phyloP scores from a whole-genome alignment of 1,284 basidiomycete species.

The Fomitiporia mediterranea region DNA sequence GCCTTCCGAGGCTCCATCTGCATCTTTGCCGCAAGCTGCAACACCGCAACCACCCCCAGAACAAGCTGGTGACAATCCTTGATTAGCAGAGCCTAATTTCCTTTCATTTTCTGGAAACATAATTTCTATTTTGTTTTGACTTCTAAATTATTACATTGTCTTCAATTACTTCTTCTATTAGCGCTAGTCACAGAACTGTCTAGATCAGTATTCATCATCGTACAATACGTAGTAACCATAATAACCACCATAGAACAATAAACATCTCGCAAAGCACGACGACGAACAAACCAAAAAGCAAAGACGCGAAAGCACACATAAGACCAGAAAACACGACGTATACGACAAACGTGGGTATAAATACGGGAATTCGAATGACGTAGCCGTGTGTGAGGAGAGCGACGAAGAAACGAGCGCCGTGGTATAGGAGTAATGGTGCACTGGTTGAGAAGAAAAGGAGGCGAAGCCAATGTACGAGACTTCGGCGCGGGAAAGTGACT shows the following conservation, averaged over 20 bases:
- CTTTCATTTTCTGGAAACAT: too few relatives aligned
- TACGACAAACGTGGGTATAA: slow-evolving; percentile 12
- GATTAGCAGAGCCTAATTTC: neutral
- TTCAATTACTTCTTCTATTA: neutral
- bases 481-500: slow-evolving; percentile 58
- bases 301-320: slow-evolving; percentile 13
- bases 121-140: neutral
- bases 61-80: neutral
- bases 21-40: neutral
- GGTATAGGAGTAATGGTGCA: slow-evolving; percentile 47
- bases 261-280: slow-evolving; percentile 17
- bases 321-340: slow-evolving; percentile 15
- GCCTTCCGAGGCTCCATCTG: neutral
- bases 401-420: slow-evolving; percentile 49
- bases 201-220: slow-evolving; percentile 1
- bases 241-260: slow-evolving; percentile 20
- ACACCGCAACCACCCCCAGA: neutral
- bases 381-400: slow-evolving; percentile 28
- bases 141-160: neutral
- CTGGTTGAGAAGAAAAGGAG: slow-evolving; percentile 45
- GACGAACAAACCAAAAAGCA: slow-evolving; percentile 14
- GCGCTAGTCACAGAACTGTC: neutral
- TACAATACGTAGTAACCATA: slow-evolving; percentile 21
- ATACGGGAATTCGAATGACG: slow-evolving; percentile 14
- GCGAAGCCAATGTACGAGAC: slow-evolving; percentile 61